Evolutionary conservation across 768 basidiomycete species (phyloP).

Genomic region (Agrocybe praecox): DNA sequence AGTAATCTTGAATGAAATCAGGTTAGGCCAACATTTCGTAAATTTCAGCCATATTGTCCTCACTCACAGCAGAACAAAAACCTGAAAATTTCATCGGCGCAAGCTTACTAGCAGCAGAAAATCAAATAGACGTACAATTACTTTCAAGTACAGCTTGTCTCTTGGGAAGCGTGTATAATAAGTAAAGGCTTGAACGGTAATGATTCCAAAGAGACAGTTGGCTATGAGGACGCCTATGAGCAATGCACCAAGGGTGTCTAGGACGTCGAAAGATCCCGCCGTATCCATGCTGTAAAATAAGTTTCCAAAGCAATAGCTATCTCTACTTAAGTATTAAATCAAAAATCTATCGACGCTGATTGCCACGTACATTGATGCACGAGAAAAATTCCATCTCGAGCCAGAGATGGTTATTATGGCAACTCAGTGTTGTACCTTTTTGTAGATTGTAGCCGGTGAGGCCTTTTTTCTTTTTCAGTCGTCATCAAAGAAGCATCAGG

Average conservation of each 20-base stretch:
- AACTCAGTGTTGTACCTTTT: no score
- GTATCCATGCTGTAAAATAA: no score
- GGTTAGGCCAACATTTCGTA: not conserved
- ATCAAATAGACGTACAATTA: constrained; percentile 1
- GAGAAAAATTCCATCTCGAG: no score
- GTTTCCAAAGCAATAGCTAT: no score
- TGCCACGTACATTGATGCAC: no score
- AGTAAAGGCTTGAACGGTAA: constrained; percentile 11
- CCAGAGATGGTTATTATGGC: no score
- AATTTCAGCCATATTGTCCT: not conserved
- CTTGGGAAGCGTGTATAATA: constrained; percentile 13
- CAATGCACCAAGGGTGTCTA: constrained; percentile 13
- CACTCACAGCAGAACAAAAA: constrained; percentile 1
- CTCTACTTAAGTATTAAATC: no score
- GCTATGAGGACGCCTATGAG: constrained; percentile 11
- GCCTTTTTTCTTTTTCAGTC: no score
- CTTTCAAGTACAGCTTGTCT: constrained; percentile 1
- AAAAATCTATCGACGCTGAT: no score
- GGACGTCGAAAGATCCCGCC: not conserved
- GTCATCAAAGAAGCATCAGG: no score
- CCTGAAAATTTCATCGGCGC: not conserved
- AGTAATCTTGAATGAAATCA: not conserved
- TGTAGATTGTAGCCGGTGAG: no score
- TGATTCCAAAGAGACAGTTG: constrained; percentile 11
- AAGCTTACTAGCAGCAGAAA: not conserved